A percentile compares a stretch with the other conserved stretches of the same genome.
phyloP scores from a whole-genome alignment of 257 asterid genomes.

The Rehmannia glutinosa region DNA sequence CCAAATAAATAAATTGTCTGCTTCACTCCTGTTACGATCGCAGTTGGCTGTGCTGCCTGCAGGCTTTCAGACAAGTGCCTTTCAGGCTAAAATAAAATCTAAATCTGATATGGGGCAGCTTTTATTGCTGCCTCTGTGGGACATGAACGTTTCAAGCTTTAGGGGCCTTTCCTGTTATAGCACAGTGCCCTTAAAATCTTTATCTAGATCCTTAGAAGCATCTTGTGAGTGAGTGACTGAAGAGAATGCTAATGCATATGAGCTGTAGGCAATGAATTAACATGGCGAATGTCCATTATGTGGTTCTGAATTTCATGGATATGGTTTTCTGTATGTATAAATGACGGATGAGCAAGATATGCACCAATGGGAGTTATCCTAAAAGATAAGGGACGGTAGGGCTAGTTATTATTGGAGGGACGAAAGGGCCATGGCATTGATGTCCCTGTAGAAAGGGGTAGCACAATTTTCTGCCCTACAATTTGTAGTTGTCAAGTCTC shows the following conservation, averaged over 20 bases:
- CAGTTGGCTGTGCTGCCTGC: conserved; percentile 27
- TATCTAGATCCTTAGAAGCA: no score
- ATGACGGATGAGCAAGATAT: no score
- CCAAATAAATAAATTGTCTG: conserved; percentile 6
- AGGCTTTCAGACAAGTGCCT: conserved; percentile 21
- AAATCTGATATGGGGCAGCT: conserved; percentile 9
- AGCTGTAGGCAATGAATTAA: conserved; percentile 5
- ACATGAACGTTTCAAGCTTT: no score
- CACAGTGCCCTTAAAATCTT: no score
- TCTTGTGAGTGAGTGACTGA: no score
- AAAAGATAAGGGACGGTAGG: conserved; percentile 50
- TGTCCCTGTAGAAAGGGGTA: conserved; percentile 36
- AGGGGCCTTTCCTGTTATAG: no score
- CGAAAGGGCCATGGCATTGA: conserved; percentile 34
- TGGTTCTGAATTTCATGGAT: no score
- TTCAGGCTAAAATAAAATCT: conserved; percentile 17
- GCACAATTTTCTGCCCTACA: conserved; percentile 35
- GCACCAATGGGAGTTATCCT: no score
- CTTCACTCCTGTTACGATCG: conserved; percentile 15
- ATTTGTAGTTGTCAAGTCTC: conserved; percentile 32
- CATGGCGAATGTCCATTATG: no score
- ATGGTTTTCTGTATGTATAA: no score
- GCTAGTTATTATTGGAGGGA: conserved; percentile 34
- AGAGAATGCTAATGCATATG: neutral
- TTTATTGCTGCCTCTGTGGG: conserved; percentile 1